Evolutionary conservation across 805 yeast species (phyloP).

Genomic region (Wickerhamiella hasegawae): DNA sequence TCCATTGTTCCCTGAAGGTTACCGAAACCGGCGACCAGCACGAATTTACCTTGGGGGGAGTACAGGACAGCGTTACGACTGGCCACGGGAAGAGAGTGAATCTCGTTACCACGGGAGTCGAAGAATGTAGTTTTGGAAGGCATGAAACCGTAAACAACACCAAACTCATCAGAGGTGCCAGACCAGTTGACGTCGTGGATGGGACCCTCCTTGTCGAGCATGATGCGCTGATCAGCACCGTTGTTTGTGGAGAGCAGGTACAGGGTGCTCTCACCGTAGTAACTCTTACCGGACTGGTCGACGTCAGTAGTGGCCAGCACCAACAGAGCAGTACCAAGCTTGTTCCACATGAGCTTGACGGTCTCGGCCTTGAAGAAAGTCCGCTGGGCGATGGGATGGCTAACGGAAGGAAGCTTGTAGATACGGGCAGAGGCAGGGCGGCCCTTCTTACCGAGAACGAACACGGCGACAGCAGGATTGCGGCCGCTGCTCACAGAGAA

Average conservation of each 20-base stretch:
- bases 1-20: conserved; percentile 94
- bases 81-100: conserved; percentile 68
- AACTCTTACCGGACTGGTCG: conserved; percentile 82
- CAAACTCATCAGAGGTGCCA: conserved; percentile 90
- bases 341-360: conserved; percentile 86
- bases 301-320: conserved; percentile 94
- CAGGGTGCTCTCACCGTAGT: conserved; percentile 91
- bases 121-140: conserved; percentile 91
- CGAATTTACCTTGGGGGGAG: conserved; percentile 86
- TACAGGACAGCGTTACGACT: conserved; percentile 81
- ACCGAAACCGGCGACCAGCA: conserved; percentile 94
- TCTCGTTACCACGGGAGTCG: conserved; percentile 81
- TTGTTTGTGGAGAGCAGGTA: conserved; percentile 87
- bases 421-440: conserved; percentile 81
- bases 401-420: conserved; percentile 60
- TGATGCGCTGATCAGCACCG: conserved; percentile 66
- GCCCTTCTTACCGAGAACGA: conserved; percentile 73
- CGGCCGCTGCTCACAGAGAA: conserved; percentile 74
- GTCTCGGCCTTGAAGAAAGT: conserved; percentile 91
- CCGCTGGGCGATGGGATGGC: conserved; percentile 68
- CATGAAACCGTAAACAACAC: conserved; percentile 94
- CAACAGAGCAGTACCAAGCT: conserved; percentile 80
- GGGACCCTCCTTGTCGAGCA: conserved; percentile 85
- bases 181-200: conserved; percentile 97
- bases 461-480: conserved; percentile 79